These are phyloP conservation scores for Austroboletus festivus DNA, from an alignment of 768 basidiomycete species.

Conservation along the genomic window DNA sequence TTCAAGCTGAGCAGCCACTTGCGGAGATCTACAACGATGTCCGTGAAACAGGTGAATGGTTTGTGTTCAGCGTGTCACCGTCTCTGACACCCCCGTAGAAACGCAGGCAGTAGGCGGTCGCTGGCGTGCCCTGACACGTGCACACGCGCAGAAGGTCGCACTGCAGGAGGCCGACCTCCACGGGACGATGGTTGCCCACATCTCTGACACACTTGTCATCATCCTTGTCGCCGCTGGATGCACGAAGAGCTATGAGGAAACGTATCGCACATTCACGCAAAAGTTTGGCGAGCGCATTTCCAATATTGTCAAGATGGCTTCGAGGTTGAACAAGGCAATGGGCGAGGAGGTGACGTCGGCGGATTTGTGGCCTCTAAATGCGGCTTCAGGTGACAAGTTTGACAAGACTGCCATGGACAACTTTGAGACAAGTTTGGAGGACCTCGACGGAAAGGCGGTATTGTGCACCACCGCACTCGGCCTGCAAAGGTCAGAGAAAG, in stretches of 20 bases:
- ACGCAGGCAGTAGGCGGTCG: conserved; percentile 50
- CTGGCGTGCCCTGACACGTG: conserved; percentile 54
- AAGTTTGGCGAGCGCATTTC: conserved; percentile 35
- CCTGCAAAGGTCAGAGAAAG: conserved; percentile 38
- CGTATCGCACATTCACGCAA: conserved; percentile 30
- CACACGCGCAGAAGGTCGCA: conserved; percentile 37
- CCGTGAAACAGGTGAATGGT: conserved; percentile 39
- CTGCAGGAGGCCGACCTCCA: conserved; percentile 33
- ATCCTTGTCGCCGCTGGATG: conserved; percentile 42
- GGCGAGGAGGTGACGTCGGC: conserved; percentile 57
- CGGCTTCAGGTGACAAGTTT: conserved; percentile 41
- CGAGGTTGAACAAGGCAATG: conserved; percentile 42
- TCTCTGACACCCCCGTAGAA: conserved; percentile 32
- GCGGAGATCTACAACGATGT: conserved; percentile 39
- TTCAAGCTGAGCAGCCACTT: conserved; percentile 28
- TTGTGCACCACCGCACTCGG: conserved; percentile 61
- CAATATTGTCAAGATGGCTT: conserved; percentile 33
- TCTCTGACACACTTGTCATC: conserved; percentile 42
- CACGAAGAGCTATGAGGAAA: conserved; percentile 31
- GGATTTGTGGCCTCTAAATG: conserved; percentile 52
- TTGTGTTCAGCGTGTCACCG: not conserved
- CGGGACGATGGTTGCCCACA: conserved; percentile 41
- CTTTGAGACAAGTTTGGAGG: conserved; percentile 28
- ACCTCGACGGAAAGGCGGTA: conserved; percentile 27
- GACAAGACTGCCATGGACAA: conserved; percentile 45